Conservation (phyloP, 73 alveolate species). For the Tetrahymena borealis region DNA sequence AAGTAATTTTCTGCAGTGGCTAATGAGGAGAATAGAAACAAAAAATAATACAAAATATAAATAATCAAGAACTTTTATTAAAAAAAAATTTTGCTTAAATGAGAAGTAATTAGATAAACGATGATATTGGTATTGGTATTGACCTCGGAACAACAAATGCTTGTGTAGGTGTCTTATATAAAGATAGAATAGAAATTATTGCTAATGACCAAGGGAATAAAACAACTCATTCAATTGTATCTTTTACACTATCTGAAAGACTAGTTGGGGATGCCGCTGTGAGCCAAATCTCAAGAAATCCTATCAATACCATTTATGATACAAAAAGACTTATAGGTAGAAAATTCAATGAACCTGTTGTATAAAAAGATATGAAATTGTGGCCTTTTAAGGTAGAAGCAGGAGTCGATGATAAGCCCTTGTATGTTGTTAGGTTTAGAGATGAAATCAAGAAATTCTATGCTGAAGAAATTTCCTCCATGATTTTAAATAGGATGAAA, state of each 20-base stretch:
- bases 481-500: too few species aligned
- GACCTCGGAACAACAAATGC: conserved; percentile 34
- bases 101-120: too few species aligned
- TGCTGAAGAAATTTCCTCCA: background rate
- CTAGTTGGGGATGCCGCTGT: too few species aligned
- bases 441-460: too few species aligned
- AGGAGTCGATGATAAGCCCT: conserved; percentile 50
- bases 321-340: conserved; percentile 76
- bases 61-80: too few species aligned
- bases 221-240: conserved; percentile 58
- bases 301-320: conserved; percentile 68
- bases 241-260: conserved; percentile 43
- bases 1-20: too few species aligned
- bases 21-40: too few species aligned
- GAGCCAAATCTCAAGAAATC: conserved; percentile 53
- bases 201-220: conserved; percentile 16
- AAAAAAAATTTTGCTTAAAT: too few species aligned
- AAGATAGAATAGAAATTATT: too few species aligned
- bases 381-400: conserved; percentile 72
- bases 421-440: conserved; percentile 7
- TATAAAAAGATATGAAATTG: conserved; percentile 63
- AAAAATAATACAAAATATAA: too few species aligned
- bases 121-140: conserved; percentile 39
- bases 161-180: conserved; percentile 17
- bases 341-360: conserved; percentile 44